phyloP scores from a whole-genome alignment of 2,329 filamentous ascomycete species.

The Cordyceps militaris region DNA sequence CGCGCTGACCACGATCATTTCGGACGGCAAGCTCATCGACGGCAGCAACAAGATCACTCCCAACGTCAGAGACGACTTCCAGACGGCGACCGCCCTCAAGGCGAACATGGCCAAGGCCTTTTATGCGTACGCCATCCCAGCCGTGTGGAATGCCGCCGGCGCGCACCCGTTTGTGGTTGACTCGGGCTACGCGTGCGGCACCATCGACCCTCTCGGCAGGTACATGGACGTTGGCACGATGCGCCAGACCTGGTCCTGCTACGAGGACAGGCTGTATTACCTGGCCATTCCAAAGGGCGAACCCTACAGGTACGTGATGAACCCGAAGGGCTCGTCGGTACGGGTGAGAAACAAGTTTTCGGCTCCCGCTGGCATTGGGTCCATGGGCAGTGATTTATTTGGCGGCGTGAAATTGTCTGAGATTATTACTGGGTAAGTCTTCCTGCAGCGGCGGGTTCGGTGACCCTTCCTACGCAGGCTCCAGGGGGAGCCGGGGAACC shows the following conservation, averaged over 20 bases:
- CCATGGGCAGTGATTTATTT: not conserved
- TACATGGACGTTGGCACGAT: constrained; percentile 5
- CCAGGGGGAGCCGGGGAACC: not conserved
- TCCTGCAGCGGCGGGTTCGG: not conserved
- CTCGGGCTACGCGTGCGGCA: not conserved
- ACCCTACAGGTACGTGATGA: not conserved
- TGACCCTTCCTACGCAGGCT: not conserved
- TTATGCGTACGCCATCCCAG: constrained; percentile 1
- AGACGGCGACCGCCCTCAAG: constrained; percentile 13
- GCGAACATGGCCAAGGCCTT: constrained; percentile 9
- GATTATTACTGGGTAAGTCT: not conserved
- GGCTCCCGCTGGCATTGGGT: not conserved
- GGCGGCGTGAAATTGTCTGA: not conserved
- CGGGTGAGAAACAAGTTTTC: not conserved
- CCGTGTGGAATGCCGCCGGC: not conserved
- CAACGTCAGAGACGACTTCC: not conserved
- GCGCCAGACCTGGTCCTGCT: not conserved
- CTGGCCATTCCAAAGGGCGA: constrained; percentile 1
- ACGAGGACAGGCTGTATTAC: constrained; percentile 4
- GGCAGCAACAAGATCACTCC: not conserved
- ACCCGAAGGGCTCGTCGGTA: not conserved
- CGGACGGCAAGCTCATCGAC: not conserved
- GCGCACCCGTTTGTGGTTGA: not conserved
- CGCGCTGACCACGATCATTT: not conserved
- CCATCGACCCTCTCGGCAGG: not conserved